Percentiles rank a stretch among this genome's conserved stretches.
Evolutionary conservation across 805 yeast genomes (phyloP).

Genomic region (Suhomyces emberorum): DNA sequence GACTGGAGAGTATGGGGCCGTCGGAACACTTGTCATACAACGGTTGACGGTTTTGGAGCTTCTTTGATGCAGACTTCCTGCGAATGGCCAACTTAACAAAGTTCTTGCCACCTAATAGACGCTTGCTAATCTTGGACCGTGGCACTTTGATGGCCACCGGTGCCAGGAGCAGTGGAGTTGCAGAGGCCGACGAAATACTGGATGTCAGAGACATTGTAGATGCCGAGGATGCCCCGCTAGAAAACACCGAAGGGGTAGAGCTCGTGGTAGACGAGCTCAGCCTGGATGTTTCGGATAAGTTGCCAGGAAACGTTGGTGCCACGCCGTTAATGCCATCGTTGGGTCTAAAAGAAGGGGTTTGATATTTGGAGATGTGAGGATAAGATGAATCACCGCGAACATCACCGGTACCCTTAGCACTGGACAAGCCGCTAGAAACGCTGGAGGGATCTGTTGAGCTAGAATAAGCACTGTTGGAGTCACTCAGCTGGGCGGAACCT

Average conservation of each 20-base stretch:
- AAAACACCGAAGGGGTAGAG: slow-evolving; percentile 1
- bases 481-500: no score
- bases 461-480: no score
- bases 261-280: no score
- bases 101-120: slow-evolving; percentile 5
- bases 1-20: neutral
- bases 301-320: no score
- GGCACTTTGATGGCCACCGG: neutral
- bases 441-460: no score
- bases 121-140: slow-evolving; percentile 12
- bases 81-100: slow-evolving; percentile 27
- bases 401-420: no score
- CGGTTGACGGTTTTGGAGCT: slow-evolving; percentile 4
- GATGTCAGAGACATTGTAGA: neutral
- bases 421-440: no score
- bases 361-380: no score
- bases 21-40: neutral
- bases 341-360: no score
- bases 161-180: neutral
- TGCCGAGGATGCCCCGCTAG: neutral
- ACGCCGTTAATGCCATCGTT: no score
- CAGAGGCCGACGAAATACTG: neutral
- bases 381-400: no score
- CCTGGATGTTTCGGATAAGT: no score
- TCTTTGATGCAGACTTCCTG: slow-evolving; percentile 24